These are phyloP conservation scores for Cryptococcus sp. DNA, from an alignment of 1,284 basidiomycete species.

Conservation along the genomic window DNA sequence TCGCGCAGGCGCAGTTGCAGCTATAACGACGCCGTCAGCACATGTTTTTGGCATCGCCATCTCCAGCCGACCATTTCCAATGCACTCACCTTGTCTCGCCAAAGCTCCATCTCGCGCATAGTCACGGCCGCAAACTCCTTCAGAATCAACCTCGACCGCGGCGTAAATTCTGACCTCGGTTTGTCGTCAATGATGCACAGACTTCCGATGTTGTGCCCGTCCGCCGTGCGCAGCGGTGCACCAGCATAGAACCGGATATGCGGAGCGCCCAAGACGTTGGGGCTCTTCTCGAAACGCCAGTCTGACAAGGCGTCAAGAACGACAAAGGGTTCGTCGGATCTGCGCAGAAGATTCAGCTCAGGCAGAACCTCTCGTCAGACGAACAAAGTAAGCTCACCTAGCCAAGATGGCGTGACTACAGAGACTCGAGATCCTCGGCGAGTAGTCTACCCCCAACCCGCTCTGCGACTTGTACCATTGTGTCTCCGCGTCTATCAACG, in stretches of 20 bases:
- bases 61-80: neutral
- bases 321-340: slow-evolving; percentile 82
- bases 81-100: slow-evolving; percentile 74
- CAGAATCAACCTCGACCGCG: slow-evolving; percentile 81
- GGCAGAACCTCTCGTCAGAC: neutral
- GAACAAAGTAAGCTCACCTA: slow-evolving; percentile 54
- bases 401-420: slow-evolving; percentile 81
- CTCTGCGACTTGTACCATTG: slow-evolving; percentile 85
- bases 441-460: slow-evolving; percentile 59
- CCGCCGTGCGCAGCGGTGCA: slow-evolving; percentile 79
- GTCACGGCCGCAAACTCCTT: slow-evolving; percentile 90
- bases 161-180: slow-evolving; percentile 79
- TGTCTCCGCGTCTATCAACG: slow-evolving; percentile 73
- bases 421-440: slow-evolving; percentile 65
- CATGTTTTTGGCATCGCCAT: too few species aligned
- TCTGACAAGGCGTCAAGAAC: slow-evolving; percentile 74
- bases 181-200: slow-evolving; percentile 81
- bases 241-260: slow-evolving; percentile 86
- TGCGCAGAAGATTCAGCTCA: slow-evolving; percentile 33
- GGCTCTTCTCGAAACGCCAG: slow-evolving; percentile 78
- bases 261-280: slow-evolving; percentile 66
- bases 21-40: slow-evolving; percentile 46
- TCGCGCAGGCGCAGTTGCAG: slow-evolving; percentile 87
- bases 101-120: slow-evolving; percentile 94
- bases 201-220: slow-evolving; percentile 86